Base-by-base conservation (phyloP, 495 filamentous ascomycete species). In the Evansstolkia leycettana region DNA sequence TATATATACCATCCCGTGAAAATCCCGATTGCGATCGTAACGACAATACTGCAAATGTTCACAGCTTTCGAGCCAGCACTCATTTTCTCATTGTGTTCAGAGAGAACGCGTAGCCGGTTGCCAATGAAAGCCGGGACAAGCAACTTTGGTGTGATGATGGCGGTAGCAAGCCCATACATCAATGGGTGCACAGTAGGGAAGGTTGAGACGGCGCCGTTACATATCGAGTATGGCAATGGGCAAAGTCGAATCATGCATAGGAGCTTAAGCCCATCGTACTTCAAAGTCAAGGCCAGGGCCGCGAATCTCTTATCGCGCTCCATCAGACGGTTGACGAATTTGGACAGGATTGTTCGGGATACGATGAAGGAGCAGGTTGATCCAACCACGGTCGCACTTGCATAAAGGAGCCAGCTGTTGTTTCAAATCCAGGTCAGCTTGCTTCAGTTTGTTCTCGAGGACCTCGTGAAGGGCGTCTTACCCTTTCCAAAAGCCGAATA, bases 121-220 rank as follows among this genome's bases (percentile, higher is more conserved):
- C 90, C 90, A 46, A 98, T 82, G 58, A 95, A 98, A 31, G 94
- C 73, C 41, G 87, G 85, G n/a, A 96, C 76, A 40, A 94, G 57
- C 25, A 98, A 64, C 51, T 94, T 95, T 7, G 90, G 90, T 0
- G 72, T 67, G 8, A 78, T 69, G 10, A 82, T 56, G 1, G 82
- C 78, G 5, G 90, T 96, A 0, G 92, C 89, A 25, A 82, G 47
- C 19, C 75, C 81, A 52, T 92, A 96, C 44, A 69, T 70, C 52
- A 70, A 55, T 11, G 81, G 78, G 32, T 76, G 67, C 5, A 98
- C 83, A 5, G 85, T 93, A 2, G 84, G 86, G 43, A 98, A 87
- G 1, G 89, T 95, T 13, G 84, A 84, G 17, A 98, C 74, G 15
- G 90, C 93, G 13, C 87, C 90, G 48, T 98, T 98, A 47, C 82